Evolutionary conservation across 1,284 basidiomycete genomes (phyloP).

Genomic region (Pisolithus thermaeus): DNA sequence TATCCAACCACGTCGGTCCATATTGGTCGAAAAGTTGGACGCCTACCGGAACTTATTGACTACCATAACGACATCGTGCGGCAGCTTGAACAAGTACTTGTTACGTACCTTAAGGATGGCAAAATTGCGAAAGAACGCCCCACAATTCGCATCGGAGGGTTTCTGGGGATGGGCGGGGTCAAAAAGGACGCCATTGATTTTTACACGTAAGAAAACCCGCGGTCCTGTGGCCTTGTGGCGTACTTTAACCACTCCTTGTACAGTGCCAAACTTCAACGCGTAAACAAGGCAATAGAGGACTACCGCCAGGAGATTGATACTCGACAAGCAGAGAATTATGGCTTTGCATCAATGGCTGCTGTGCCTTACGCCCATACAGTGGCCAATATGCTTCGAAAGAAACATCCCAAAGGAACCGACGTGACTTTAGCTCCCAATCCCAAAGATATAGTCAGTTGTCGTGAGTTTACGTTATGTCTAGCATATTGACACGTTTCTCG

Average conservation of each 20-base stretch:
- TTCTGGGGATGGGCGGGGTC: slow-evolving; percentile 61
- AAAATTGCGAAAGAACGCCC: slow-evolving; percentile 64
- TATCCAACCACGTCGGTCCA: slow-evolving; percentile 75
- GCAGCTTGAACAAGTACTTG: slow-evolving; percentile 70
- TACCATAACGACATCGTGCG: slow-evolving; percentile 75
- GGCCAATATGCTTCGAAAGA: slow-evolving; percentile 60
- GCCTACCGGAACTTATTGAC: slow-evolving; percentile 64
- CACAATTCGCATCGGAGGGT: slow-evolving; percentile 59
- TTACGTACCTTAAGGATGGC: slow-evolving; percentile 69
- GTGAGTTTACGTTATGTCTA: background rate
- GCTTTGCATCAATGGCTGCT: slow-evolving; percentile 90
- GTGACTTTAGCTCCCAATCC: slow-evolving; percentile 79
- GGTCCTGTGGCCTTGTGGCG: slow-evolving; percentile 7
- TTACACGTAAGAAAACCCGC: slow-evolving; percentile 42
- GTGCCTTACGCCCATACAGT: slow-evolving; percentile 88
- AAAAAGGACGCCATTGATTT: slow-evolving; percentile 73
- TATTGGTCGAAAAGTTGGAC: slow-evolving; percentile 61
- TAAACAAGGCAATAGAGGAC: slow-evolving; percentile 74
- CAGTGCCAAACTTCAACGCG: slow-evolving; percentile 68
- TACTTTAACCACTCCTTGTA: slow-evolving; percentile 6
- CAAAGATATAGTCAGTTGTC: slow-evolving; percentile 67
- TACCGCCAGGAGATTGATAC: slow-evolving; percentile 70
- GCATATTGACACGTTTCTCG: background rate
- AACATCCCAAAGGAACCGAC: slow-evolving; percentile 66
- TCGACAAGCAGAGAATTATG: slow-evolving; percentile 83